Percentiles rank a stretch among this genome's conserved stretches.
Conservation (phyloP, 176 grass and related monocot genomes). For the Neostapfia colusana region DNA sequence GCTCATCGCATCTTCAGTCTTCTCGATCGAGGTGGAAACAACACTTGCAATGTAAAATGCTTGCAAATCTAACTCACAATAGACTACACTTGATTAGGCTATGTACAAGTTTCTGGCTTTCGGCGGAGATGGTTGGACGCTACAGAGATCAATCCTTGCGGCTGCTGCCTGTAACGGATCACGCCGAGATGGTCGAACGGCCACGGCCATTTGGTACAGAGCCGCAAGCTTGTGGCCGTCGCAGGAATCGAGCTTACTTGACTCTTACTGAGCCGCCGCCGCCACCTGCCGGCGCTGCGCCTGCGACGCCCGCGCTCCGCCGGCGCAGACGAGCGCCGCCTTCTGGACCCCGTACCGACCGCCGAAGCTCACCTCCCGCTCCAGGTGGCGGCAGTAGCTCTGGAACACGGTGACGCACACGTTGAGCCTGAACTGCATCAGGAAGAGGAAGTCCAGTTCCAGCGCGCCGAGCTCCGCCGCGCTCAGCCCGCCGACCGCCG, state of each 20-base stretch:
- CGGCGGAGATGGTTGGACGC: not conserved
- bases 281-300: constrained; percentile 16
- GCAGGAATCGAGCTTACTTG: not conserved
- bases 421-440: constrained; percentile 83
- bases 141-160: not conserved
- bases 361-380: constrained; percentile 77
- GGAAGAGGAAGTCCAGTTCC: constrained; percentile 84
- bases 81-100: not conserved
- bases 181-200: not conserved
- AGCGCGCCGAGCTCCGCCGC: constrained; percentile 59
- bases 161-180: too few relatives aligned
- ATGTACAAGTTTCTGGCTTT: constrained; percentile 13
- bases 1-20: not conserved
- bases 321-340: constrained; percentile 47
- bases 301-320: constrained; percentile 14
- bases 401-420: constrained; percentile 67
- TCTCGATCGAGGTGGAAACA: constrained; percentile 5
- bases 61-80: constrained; percentile 1
- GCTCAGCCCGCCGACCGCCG: constrained; percentile 63
- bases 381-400: constrained; percentile 80
- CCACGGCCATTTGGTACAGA: not conserved
- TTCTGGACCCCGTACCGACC: constrained; percentile 55
- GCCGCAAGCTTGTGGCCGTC: too few relatives aligned
- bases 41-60: not conserved
- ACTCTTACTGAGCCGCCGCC: not conserved